phyloP scores from a whole-genome alignment of 1,139 yeast genomes.

The Suhomyces choctaworum region DNA sequence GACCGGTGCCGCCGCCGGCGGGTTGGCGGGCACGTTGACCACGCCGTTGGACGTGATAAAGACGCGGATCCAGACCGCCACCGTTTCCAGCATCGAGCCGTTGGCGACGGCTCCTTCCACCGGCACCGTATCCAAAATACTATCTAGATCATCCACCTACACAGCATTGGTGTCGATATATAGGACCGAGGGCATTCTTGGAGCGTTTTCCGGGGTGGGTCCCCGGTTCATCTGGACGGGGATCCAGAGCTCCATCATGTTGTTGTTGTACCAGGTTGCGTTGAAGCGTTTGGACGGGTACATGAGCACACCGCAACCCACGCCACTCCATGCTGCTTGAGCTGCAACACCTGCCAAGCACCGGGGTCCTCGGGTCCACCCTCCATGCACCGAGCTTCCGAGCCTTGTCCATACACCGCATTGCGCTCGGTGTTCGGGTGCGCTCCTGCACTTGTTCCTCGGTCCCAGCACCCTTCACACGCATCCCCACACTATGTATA shows the following conservation, averaged over 20 bases:
- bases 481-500: conserved; percentile 5
- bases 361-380: too few relatives aligned
- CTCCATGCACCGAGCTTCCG: too few relatives aligned
- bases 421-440: too few relatives aligned
- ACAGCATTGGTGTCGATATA: conserved; percentile 69
- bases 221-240: conserved; percentile 97
- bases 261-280: conserved; percentile 74
- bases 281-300: conserved; percentile 39
- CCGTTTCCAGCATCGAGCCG: conserved; percentile 15
- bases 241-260: conserved; percentile 91
- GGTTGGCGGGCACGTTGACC: conserved; percentile 81
- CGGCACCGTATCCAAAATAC: conserved; percentile 7
- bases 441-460: conserved; percentile 1
- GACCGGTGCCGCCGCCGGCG: conserved; percentile 97
- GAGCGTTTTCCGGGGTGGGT: conserved; percentile 91
- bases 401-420: too few relatives aligned
- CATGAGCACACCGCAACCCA: background rate
- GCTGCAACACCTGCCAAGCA: too few relatives aligned
- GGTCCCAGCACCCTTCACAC: conserved; percentile 3
- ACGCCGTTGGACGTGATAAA: conserved; percentile 91
- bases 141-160: conserved; percentile 55
- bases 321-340: too few relatives aligned
- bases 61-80: conserved; percentile 82
- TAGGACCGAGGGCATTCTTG: conserved; percentile 70
- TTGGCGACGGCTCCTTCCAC: conserved; percentile 1